Evolutionary conservation across 2,329 filamentous ascomycete species (phyloP).

Genomic region (Alternaria sp.): DNA sequence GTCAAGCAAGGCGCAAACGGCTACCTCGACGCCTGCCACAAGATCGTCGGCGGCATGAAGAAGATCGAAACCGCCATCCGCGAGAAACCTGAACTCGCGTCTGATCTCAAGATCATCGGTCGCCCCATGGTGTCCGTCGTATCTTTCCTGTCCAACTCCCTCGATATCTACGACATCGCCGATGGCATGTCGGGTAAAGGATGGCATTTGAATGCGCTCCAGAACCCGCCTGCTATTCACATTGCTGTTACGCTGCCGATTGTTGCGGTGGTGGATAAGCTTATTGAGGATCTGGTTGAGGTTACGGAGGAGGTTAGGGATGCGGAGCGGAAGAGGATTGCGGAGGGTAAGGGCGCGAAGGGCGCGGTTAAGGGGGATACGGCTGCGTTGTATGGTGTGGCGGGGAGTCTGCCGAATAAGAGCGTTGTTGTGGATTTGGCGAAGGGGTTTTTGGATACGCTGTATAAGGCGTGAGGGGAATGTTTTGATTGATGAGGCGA

Average conservation of each 20-base stretch:
- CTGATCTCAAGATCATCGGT: conserved; percentile 81
- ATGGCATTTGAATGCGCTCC: conserved; percentile 95
- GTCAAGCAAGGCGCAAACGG: conserved; percentile 87
- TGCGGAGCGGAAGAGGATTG: conserved; percentile 75
- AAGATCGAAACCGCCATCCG: conserved; percentile 77
- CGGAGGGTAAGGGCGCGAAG: conserved; percentile 69
- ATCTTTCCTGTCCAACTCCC: conserved; percentile 80
- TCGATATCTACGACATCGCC: conserved; percentile 93
- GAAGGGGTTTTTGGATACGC: conserved; percentile 85
- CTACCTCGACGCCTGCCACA: conserved; percentile 84
- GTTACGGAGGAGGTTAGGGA: conserved; percentile 75
- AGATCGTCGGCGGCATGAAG: conserved; percentile 87
- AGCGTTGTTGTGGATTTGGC: conserved; percentile 90
- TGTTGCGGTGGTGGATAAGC: conserved; percentile 77
- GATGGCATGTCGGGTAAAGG: conserved; percentile 84
- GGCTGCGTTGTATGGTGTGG: conserved; percentile 91
- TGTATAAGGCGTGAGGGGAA: conserved; percentile 78
- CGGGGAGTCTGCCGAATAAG: conserved; percentile 94
- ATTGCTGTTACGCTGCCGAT: conserved; percentile 92
- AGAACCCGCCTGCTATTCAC: conserved; percentile 90
- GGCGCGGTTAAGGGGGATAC: conserved; percentile 73
- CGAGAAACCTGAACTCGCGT: conserved; percentile 69
- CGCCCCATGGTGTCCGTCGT: conserved; percentile 89
- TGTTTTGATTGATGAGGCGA: background rate
- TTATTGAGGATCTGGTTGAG: conserved; percentile 72